These are phyloP conservation scores for Epichloe typhina DNA, from an alignment of 2,329 filamentous ascomycete species.

Conservation along the genomic window DNA sequence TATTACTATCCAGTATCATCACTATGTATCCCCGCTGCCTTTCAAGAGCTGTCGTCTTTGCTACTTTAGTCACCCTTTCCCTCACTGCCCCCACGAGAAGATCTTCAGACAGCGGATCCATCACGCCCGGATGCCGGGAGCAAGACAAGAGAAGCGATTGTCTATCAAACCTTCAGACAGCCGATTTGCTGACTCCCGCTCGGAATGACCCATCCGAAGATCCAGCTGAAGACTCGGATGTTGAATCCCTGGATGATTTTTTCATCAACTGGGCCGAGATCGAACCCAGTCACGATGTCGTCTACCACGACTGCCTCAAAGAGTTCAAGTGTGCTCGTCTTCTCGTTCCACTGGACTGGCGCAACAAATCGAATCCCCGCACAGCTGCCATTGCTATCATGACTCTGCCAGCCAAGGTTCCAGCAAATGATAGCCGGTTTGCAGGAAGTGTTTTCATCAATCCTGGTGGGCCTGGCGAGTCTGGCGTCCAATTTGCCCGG, in stretches of 20 bases:
- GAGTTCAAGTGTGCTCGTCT: constrained; percentile 27
- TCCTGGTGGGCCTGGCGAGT: constrained; percentile 30
- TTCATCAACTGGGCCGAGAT: constrained; percentile 17
- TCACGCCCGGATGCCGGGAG: too few species aligned
- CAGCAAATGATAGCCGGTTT: constrained; percentile 20
- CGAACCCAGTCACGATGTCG: constrained; percentile 19
- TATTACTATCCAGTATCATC: neutral
- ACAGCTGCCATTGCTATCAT: constrained; percentile 25
- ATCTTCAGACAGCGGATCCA: constrained; percentile 13
- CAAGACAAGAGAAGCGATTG: neutral
- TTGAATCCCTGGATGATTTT: neutral
- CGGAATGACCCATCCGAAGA: neutral
- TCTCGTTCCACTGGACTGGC: constrained; percentile 29
- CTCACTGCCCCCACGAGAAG: neutral
- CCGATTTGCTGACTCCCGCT: neutral
- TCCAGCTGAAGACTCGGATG: neutral
- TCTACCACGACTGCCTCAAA: constrained; percentile 26
- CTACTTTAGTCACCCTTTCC: neutral
- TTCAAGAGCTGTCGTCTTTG: neutral
- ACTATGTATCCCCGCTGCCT: neutral
- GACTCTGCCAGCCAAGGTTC: constrained; percentile 24
- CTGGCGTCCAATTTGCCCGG: constrained; percentile 19
- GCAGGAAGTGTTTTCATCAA: constrained; percentile 29
- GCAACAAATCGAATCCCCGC: constrained; percentile 11
- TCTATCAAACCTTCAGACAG: neutral